Conservation (phyloP, 345 rosid species). For the Aquilaria malaccensis region DNA sequence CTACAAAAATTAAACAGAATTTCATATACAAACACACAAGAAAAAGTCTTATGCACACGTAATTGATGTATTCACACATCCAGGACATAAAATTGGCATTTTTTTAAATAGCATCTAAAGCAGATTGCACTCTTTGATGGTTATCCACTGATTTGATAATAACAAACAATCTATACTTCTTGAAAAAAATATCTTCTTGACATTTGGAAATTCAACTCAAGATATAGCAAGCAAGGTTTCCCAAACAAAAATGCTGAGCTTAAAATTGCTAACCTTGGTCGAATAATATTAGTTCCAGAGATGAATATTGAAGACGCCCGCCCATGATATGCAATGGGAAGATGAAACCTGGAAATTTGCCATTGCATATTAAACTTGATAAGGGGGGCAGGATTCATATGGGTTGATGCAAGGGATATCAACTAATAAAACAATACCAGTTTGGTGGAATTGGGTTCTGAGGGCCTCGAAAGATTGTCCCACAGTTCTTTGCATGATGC, state of each 20-base stretch:
- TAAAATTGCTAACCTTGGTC: slow-evolving; percentile 51
- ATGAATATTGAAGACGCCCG: slow-evolving; percentile 78
- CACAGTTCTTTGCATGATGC: slow-evolving; percentile 88
- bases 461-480: slow-evolving; percentile 77
- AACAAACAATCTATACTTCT: background rate
- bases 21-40: too few species aligned
- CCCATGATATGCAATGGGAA: slow-evolving; percentile 94
- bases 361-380: slow-evolving; percentile 2
- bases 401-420: background rate
- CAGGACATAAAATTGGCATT: too few species aligned
- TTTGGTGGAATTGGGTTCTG: slow-evolving; percentile 55
- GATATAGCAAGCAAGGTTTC: background rate
- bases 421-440: slow-evolving; percentile 38
- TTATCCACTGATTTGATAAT: background rate
- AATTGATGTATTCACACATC: too few species aligned
- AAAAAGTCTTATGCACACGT: too few species aligned
- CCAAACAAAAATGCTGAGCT: background rate
- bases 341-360: slow-evolving; percentile 56
- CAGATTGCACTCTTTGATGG: background rate
- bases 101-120: background rate
- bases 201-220: too few species aligned
- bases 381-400: background rate
- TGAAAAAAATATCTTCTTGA: background rate
- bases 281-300: slow-evolving; percentile 74
- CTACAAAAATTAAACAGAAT: too few species aligned